These are phyloP conservation scores for Dactylonectria macrodidyma DNA, from an alignment of 2,329 filamentous ascomycete species.

Conservation along the genomic window DNA sequence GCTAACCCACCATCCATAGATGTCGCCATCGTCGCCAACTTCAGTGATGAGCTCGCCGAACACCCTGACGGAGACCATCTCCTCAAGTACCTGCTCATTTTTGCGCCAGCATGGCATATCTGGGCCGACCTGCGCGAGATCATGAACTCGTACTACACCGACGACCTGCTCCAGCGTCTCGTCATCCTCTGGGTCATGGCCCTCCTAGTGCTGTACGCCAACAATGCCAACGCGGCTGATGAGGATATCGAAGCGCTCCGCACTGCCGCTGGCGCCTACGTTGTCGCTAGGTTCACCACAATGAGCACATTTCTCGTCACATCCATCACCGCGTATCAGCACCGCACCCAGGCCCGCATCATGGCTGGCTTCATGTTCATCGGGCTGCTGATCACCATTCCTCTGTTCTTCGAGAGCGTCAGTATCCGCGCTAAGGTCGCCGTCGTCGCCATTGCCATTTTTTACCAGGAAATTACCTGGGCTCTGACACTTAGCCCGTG, in stretches of 20 bases:
- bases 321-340: constrained; percentile 63
- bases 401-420: constrained; percentile 60
- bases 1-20: constrained; percentile 43
- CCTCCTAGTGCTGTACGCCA: constrained; percentile 62
- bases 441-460: constrained; percentile 58
- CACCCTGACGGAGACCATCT: constrained; percentile 60
- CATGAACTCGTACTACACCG: constrained; percentile 68
- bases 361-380: constrained; percentile 59
- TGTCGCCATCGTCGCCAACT: constrained; percentile 65
- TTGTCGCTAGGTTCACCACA: constrained; percentile 60
- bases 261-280: constrained; percentile 61
- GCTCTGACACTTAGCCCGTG: constrained; percentile 60
- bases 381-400: constrained; percentile 59
- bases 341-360: constrained; percentile 61
- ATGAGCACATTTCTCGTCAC: constrained; percentile 58
- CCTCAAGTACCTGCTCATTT: constrained; percentile 64
- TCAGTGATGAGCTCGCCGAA: constrained; percentile 63
- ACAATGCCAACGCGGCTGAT: constrained; percentile 62
- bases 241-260: constrained; percentile 61
- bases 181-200: constrained; percentile 67
- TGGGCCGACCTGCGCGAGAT: constrained; percentile 65
- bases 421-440: constrained; percentile 59
- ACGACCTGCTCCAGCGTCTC: constrained; percentile 63
- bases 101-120: constrained; percentile 64
- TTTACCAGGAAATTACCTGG: constrained; percentile 60